Evolutionary conservation across 345 rosid genomes (phyloP), one percentile per base, ranked within the genome.

Genomic region (Boechera divaricarpa): DNA sequence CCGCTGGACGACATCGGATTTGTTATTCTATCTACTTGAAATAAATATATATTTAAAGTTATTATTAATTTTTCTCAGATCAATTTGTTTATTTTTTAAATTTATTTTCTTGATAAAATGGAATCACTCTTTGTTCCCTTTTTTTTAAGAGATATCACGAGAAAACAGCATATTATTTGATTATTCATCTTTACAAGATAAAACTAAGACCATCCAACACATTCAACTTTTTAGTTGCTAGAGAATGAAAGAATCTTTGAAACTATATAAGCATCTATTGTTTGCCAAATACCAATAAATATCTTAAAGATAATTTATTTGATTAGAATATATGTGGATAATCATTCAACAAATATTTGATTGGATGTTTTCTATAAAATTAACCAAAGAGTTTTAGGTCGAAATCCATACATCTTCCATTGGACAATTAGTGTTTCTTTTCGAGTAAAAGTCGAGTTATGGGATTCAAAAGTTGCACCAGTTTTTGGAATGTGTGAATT

Each of bases 1-100:
- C 96, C 98, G 88, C 90, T 94, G 94, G 97, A 91, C 97, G 91
- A 90, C 90, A 90, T 82, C 84, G 92, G 94, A 78, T 35, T 39
- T 74, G 16, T 12, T 78, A 26, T 7, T 49, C 0, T 3, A 3
- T 0, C 0, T n/a, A 47, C 5, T 47, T 6, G 0, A 5, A n/a
- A 2, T 5, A n/a, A 0, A 0, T 2, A 6, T n/a, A 6, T 47
- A 6, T n/a, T 0, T 4, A 0, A 3, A 3, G 0, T 51, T 49
- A 0, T 9, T 1, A 18, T 51, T 49, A 2, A 47, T 51, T 5
- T 36, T 15, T 10, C 3, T 2, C 2, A 11, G 13, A 15, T 57
- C 39, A n/a, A 6, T 55, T 55, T 53, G 15, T 5, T n/a, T 48
- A 2, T 6, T 48, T 6, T 15, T 47, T 6, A 21, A 21, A 28